A percentile compares a stretch with the other conserved stretches of the same genome.
These are phyloP conservation scores for Allium fistulosum DNA, from an alignment of 106 monocot genomes.

Conservation along the genomic window DNA sequence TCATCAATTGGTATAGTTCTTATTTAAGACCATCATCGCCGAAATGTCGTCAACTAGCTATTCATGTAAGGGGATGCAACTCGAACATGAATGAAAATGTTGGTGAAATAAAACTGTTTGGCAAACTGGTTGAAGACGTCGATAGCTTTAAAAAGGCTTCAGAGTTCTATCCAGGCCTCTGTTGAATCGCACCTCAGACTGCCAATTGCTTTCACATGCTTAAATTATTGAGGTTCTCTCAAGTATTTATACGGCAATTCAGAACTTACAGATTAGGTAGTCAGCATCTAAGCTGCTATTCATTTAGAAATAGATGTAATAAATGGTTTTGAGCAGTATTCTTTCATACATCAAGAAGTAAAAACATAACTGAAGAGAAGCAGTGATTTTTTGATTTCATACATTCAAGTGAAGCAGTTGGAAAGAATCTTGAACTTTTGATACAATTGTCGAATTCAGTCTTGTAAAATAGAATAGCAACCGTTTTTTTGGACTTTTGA, in stretches of 20 bases:
- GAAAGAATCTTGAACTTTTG: not conserved
- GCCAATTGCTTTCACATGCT: conserved; percentile 2
- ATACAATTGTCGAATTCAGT: not conserved
- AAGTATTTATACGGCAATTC: conserved; percentile 3
- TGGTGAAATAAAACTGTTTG: conserved; percentile 19
- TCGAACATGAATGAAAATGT: conserved; percentile 20
- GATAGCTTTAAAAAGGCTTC: conserved; percentile 38
- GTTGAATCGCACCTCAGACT: conserved; percentile 22
- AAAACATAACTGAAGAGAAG: not conserved
- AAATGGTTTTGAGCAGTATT: not conserved
- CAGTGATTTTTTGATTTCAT: not conserved
- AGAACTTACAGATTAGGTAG: not conserved
- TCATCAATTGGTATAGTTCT: conserved; percentile 69
- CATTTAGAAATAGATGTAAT: conserved; percentile 1
- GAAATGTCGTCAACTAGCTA: conserved; percentile 60
- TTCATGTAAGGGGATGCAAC: conserved; percentile 85
- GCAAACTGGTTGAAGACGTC: conserved; percentile 40
- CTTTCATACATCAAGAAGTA: not conserved
- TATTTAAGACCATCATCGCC: conserved; percentile 57
- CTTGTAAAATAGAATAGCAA: not conserved
- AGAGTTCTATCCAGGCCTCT: conserved; percentile 42
- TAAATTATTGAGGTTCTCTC: conserved; percentile 4
- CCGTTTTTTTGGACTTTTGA: too few relatives aligned
- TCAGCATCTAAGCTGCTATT: not conserved
- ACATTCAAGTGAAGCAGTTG: not conserved